Evolutionary conservation across 2,329 filamentous ascomycete species (phyloP).

Genomic region (Exophiala dermatitidis): DNA sequence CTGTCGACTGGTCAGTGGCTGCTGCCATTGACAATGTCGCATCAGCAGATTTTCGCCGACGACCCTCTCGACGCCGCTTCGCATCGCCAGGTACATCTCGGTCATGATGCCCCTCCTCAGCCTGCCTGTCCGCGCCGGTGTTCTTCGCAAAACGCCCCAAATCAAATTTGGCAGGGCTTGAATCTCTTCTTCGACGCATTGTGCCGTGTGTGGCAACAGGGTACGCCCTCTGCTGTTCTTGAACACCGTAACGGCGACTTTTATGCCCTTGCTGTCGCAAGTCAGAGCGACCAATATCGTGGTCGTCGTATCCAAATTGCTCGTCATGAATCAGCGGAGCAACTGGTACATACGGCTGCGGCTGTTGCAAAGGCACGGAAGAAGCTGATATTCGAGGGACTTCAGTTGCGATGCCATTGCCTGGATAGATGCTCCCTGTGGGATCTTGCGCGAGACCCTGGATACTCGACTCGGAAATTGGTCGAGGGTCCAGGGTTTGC

Average conservation of each 20-base stretch:
- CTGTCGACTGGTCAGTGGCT: background rate
- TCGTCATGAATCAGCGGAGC: conserved; percentile 36
- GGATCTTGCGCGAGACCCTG: background rate
- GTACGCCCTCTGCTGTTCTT: no score
- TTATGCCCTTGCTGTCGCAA: background rate
- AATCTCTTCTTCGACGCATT: conserved; percentile 16
- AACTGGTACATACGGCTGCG: conserved; percentile 69
- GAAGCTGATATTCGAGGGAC: conserved; percentile 23
- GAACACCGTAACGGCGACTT: no score
- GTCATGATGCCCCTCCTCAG: conserved; percentile 38
- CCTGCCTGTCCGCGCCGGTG: conserved; percentile 51
- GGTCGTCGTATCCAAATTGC: background rate
- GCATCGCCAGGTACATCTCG: conserved; percentile 29
- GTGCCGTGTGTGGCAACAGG: background rate
- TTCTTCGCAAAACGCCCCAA: conserved; percentile 53
- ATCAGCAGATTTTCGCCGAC: conserved; percentile 19
- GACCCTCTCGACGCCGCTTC: conserved; percentile 25
- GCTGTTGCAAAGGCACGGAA: conserved; percentile 68
- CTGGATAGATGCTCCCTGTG: background rate
- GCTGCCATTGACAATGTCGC: background rate
- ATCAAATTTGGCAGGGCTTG: conserved; percentile 17
- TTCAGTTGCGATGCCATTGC: background rate
- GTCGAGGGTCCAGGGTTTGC: conserved; percentile 47
- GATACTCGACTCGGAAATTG: conserved; percentile 12
- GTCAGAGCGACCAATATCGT: background rate